These are phyloP conservation scores for Tetrapisispora pingtungensis DNA, from an alignment of 805 yeast genomes.

Conservation along the genomic window DNA sequence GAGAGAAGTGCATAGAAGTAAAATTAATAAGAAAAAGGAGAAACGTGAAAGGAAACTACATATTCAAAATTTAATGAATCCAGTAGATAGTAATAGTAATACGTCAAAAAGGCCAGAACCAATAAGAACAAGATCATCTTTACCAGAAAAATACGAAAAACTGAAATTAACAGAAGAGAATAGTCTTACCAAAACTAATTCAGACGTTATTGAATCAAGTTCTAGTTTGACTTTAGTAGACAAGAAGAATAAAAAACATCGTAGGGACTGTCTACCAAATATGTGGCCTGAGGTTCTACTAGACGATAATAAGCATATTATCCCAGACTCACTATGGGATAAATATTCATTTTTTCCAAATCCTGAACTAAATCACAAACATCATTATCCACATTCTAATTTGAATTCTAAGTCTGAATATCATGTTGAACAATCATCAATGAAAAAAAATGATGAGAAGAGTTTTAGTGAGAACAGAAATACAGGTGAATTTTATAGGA, in stretches of 20 bases:
- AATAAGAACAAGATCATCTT: constrained; percentile 8
- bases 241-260: neutral
- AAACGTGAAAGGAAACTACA: constrained; percentile 7
- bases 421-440: neutral
- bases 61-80: neutral
- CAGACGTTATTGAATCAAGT: neutral
- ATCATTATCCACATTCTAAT: constrained; percentile 2
- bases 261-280: neutral
- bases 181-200: neutral
- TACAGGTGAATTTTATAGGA: neutral
- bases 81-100: constrained; percentile 8
- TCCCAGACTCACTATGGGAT: constrained; percentile 70
- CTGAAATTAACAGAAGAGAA: neutral
- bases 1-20: constrained; percentile 10
- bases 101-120: constrained; percentile 2
- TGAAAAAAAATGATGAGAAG: neutral
- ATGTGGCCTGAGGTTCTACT: constrained; percentile 70
- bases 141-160: constrained; percentile 4
- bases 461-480: neutral
- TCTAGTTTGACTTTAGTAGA: neutral
- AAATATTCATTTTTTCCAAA: constrained; percentile 41
- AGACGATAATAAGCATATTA: constrained; percentile 85
- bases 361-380: constrained; percentile 18
- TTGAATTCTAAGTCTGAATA: neutral
- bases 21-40: constrained; percentile 5